Base-by-base conservation (phyloP, 805 yeast species). In the Sugiyamaella floridensis region DNA sequence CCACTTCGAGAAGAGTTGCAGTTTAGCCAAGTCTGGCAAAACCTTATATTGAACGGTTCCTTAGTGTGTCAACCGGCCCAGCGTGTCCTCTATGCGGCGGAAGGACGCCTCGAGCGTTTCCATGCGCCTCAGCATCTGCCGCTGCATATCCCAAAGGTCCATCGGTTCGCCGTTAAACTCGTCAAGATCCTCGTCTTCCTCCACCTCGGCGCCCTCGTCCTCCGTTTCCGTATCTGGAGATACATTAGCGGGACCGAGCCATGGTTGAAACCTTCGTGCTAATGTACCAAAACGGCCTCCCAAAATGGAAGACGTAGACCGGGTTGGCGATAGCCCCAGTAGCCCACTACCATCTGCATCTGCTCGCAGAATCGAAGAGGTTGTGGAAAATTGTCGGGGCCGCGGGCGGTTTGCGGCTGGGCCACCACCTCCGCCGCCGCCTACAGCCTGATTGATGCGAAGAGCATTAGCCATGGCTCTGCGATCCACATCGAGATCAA, bases 21-120 rank as follows among this genome's bases (percentile, higher is more conserved):
- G 26, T 22, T 22, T 22, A 6, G 26, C 6, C 26, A 3, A 22
- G 6, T 22, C 26, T 6, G 6, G 6, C 26, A 22, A 22, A 22
- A 22, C 26, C 26, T 22, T 22, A 22, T 22, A 22, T 4, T 22
- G 3, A 22, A 22, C 26, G 3, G 26, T 22, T 22, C 26, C 26
- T 22, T 22, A 32, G 10, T 14, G 37, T 4, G n/a, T 8, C 4
- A 32, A 14, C n/a, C 37, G 37, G 12, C 37, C 40, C n/a, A 52
- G 40, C 14, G 48, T 29, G 8, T 26, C 18, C 41, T 55, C 58
- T 15, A 55, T 47, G n/a, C 51, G 45, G 26, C 47, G 50, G 50
- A 55, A 52, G 19, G 53, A 40, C 14, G n/a, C 29, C 32, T 53
- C 58, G 12, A 55, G 40, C 32, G 42, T 19, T 6, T 55, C 58